Percentiles rank a stretch among this genome's conserved stretches.
Conservation (phyloP, 1,139 yeast genomes). For the Candida pseudocylindracea region DNA sequence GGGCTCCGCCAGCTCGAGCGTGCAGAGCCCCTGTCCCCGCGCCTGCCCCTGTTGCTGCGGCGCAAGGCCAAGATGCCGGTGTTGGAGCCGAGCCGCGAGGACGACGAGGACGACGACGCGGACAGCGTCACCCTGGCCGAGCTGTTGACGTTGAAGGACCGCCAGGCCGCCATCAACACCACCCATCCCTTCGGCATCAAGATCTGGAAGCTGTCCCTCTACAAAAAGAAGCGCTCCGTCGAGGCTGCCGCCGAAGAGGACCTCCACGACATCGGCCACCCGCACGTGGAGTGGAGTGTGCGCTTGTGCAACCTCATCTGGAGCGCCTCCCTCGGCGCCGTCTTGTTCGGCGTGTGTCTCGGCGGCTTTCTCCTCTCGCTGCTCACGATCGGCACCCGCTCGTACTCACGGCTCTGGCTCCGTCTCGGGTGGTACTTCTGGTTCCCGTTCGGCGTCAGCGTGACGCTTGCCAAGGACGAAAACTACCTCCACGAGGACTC, state of each 20-base stretch:
- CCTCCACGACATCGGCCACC: slow-evolving; percentile 54
- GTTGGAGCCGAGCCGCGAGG: slow-evolving; percentile 1
- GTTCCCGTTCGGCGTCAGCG: slow-evolving; percentile 81
- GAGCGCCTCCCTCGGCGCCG: slow-evolving; percentile 50
- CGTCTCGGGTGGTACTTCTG: slow-evolving; percentile 50
- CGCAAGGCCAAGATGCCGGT: slow-evolving; percentile 1
- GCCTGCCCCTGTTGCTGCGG: too few species aligned
- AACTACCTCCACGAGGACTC: slow-evolving; percentile 74
- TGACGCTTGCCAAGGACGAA: slow-evolving; percentile 54
- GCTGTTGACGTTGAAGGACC: slow-evolving; percentile 72
- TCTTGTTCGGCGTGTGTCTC: slow-evolving; percentile 28
- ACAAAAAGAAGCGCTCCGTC: slow-evolving; percentile 81
- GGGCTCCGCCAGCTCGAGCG: neutral
- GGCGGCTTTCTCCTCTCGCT: slow-evolving; percentile 22
- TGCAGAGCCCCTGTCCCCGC: too few species aligned
- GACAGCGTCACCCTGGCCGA: slow-evolving; percentile 21
- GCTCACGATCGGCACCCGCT: slow-evolving; percentile 12
- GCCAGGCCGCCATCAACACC: slow-evolving; percentile 89
- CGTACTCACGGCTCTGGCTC: slow-evolving; percentile 39
- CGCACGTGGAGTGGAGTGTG: slow-evolving; percentile 40
- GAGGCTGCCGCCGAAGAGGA: slow-evolving; percentile 85
- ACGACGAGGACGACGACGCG: slow-evolving; percentile 4
- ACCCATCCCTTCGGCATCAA: slow-evolving; percentile 97
- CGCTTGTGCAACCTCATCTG: slow-evolving; percentile 55
- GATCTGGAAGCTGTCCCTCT: slow-evolving; percentile 95